Conservation (phyloP, 106 monocot species). For the Allium sativum region DNA sequence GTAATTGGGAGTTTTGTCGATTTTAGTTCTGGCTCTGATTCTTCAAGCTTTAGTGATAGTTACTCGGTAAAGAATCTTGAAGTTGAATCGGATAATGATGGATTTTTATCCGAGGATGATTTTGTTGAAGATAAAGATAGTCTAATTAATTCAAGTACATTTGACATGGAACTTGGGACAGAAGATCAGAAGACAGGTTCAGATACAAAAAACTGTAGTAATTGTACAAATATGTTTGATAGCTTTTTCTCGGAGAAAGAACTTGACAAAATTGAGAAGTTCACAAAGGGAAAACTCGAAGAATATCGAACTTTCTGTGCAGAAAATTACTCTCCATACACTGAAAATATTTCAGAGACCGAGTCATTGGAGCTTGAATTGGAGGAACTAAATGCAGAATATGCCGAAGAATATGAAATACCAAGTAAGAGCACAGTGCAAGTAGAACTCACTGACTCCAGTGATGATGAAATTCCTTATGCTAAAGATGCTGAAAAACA, state of each 20-base stretch:
- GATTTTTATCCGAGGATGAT: conserved; percentile 37
- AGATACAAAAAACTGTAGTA: background rate
- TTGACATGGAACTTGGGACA: background rate
- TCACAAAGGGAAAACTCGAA: background rate
- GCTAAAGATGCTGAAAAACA: background rate
- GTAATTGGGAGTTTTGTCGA: conserved; percentile 11
- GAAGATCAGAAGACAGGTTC: background rate
- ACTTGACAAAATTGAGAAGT: background rate
- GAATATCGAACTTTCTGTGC: background rate
- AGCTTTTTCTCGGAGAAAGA: background rate
- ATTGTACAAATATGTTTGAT: background rate
- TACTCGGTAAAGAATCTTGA: conserved; percentile 49
- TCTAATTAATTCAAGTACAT: background rate
- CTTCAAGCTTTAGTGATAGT: conserved; percentile 26
- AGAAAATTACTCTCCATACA: background rate
- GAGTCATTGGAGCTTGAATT: background rate
- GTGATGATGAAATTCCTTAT: background rate
- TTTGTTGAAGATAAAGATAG: conserved; percentile 9
- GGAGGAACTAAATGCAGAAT: background rate
- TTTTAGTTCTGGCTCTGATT: conserved; percentile 40
- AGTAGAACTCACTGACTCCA: background rate
- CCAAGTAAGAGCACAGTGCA: background rate
- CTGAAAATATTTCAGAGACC: background rate
- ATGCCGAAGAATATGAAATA: background rate
- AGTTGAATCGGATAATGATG: conserved; percentile 38